Conservation (phyloP, 805 yeast species). For the Candida corydali region DNA sequence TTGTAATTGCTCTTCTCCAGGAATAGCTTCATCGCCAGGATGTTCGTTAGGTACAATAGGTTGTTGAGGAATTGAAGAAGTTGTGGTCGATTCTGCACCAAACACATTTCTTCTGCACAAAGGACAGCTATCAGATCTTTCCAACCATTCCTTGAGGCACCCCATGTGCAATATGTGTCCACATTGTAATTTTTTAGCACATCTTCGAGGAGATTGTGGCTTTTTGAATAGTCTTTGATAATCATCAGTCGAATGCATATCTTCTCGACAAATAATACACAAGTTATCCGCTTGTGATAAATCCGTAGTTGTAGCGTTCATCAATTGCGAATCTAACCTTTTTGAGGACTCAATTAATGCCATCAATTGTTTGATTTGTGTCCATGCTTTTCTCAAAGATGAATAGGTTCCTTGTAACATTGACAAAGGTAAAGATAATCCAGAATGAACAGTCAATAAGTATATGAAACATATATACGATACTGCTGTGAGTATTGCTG, state of each 20-base stretch:
- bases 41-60: background rate
- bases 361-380: conserved; percentile 40
- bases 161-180: conserved; percentile 87
- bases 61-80: conserved; percentile 1
- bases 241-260: conserved; percentile 53
- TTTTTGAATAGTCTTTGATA: conserved; percentile 18
- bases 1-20: conserved; percentile 1
- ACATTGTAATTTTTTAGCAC: conserved; percentile 77
- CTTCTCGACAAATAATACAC: conserved; percentile 92
- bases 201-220: conserved; percentile 30
- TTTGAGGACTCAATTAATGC: conserved; percentile 52
- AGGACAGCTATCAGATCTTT: conserved; percentile 90
- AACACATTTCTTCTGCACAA: conserved; percentile 75
- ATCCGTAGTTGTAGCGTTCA: conserved; percentile 60
- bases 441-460: conserved; percentile 29
- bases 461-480: conserved; percentile 31
- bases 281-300: conserved; percentile 52
- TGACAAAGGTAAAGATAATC: conserved; percentile 30
- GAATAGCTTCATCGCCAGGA: conserved; percentile 1
- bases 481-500: conserved; percentile 36
- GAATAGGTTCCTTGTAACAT: conserved; percentile 43
- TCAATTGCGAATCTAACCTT: conserved; percentile 59
- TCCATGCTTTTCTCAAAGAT: conserved; percentile 28
- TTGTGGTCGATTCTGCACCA: conserved; percentile 5
- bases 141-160: conserved; percentile 90